Evolutionary conservation across 768 basidiomycete genomes (phyloP).

Genomic region (Kwoniella bestiolae): DNA sequence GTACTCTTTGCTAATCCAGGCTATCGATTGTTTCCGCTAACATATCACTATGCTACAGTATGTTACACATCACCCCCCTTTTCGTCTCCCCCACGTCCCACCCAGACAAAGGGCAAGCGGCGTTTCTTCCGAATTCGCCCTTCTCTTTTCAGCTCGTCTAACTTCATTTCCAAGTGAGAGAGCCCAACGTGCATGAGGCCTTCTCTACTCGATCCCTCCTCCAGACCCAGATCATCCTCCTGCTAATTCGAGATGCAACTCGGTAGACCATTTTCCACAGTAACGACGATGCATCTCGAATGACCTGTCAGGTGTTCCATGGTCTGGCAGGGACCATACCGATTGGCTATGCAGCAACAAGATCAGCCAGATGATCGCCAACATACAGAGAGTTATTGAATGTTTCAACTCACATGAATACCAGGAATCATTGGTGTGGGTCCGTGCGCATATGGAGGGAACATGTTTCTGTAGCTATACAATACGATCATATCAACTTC

Average conservation of each 20-base stretch:
- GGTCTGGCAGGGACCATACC: constrained; percentile 7
- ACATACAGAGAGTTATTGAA: neutral
- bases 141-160: neutral
- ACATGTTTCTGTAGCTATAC: constrained; percentile 17
- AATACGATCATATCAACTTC: neutral
- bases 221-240: neutral
- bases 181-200: neutral
- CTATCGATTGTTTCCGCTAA: neutral
- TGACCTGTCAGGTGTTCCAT: constrained; percentile 6
- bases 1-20: neutral
- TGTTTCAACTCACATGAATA: constrained; percentile 1
- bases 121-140: neutral
- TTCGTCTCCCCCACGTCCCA: neutral
- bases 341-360: neutral
- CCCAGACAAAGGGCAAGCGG: neutral
- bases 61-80: neutral
- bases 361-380: neutral
- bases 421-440: neutral
- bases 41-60: constrained; percentile 3
- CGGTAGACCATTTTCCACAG: neutral
- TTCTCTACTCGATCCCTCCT: neutral
- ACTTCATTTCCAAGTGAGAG: neutral
- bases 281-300: neutral
- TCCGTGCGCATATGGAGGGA: constrained; percentile 3
- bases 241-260: neutral